Percentiles rank a stretch among this genome's conserved stretches.
Evolutionary conservation across 805 yeast species (phyloP).

Genomic region (Saccharomycopsis sp.): DNA sequence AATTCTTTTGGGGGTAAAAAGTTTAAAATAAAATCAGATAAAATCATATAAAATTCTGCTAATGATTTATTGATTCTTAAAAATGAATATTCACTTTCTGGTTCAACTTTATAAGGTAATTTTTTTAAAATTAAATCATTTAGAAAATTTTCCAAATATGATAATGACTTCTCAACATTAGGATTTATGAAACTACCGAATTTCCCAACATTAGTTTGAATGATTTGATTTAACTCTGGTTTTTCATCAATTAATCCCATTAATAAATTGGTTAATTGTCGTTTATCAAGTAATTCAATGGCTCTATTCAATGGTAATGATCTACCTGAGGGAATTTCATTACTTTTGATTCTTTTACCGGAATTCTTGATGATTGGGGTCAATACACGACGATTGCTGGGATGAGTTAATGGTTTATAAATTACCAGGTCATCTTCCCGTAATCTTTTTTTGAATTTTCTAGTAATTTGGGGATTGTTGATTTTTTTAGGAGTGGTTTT

Average conservation of each 20-base stretch:
- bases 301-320: conserved; percentile 52
- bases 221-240: conserved; percentile 49
- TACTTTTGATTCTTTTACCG: too few relatives aligned
- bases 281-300: conserved; percentile 56
- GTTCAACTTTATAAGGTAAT: conserved; percentile 71
- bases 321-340: too few relatives aligned
- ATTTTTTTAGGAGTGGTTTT: too few relatives aligned
- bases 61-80: conserved; percentile 58
- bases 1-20: conserved; percentile 63
- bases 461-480: too few relatives aligned
- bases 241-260: conserved; percentile 42
- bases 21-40: conserved; percentile 64
- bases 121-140: conserved; percentile 31
- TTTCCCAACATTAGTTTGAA: conserved; percentile 25
- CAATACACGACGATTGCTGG: too few relatives aligned
- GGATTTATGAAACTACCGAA: conserved; percentile 43
- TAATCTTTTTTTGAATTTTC: too few relatives aligned
- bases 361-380: too few relatives aligned
- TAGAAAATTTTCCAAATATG: conserved; percentile 37
- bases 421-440: too few relatives aligned
- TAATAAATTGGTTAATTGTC: conserved; percentile 42
- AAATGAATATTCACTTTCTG: conserved; percentile 64
- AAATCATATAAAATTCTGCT: conserved; percentile 56
- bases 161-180: conserved; percentile 40
- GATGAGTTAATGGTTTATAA: too few relatives aligned